phyloP scores from a whole-genome alignment of 179 eudicot genomes.

The Patellifolia procumbens region DNA sequence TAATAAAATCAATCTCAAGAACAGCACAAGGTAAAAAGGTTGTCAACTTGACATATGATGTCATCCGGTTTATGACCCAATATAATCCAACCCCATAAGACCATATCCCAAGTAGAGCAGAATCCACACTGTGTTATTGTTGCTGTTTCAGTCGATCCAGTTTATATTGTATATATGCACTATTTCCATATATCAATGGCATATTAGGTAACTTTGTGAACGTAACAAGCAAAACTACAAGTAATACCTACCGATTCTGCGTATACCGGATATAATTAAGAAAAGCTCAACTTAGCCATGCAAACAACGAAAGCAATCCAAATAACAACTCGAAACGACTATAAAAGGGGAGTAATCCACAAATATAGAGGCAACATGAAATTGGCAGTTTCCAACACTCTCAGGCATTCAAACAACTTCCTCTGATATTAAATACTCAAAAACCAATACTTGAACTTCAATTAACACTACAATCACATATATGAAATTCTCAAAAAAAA shows the following conservation, averaged over 20 bases:
- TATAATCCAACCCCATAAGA: neutral
- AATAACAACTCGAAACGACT: neutral
- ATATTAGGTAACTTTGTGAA: too few species aligned
- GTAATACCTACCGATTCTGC: too few species aligned
- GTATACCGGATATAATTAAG: neutral
- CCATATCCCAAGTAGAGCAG: neutral
- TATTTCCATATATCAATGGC: too few species aligned
- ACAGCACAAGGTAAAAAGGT: conserved; percentile 1
- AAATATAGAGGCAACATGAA: neutral
- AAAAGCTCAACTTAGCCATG: neutral
- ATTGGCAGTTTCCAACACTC: neutral
- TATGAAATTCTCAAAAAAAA: neutral
- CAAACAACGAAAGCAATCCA: neutral
- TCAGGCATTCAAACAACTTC: conserved; percentile 1
- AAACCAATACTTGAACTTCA: neutral
- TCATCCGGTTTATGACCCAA: neutral
- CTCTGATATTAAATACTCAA: conserved; percentile 8
- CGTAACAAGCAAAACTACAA: too few species aligned
- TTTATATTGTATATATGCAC: too few species aligned
- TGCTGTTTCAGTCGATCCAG: conserved; percentile 1
- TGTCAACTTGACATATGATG: neutral
- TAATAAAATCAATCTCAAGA: neutral
- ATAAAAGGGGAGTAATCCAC: neutral
- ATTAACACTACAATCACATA: neutral
- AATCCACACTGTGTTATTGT: neutral